Base-by-base conservation (phyloP, 768 basidiomycete species). In the Inosperma sp. region DNA sequence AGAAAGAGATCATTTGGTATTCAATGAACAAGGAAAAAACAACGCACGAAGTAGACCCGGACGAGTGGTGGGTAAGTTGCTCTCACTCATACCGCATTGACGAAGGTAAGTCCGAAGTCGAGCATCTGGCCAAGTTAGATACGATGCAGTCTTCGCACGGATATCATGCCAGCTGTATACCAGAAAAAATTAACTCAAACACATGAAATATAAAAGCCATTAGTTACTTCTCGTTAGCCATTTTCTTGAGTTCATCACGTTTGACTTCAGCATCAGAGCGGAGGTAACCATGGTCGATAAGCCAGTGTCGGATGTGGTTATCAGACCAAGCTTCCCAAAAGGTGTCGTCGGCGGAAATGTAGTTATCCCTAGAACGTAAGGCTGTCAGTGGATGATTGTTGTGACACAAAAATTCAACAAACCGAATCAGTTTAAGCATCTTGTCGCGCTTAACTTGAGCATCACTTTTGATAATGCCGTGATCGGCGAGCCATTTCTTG, bases 51-150 rank as follows among this genome's bases (percentile, higher is more conserved):
- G 76, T 16, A 96, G 78, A n/a, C 84, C 84, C 0, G 88, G 81
- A 29, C 93, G 81, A 3, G 61, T 65, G 1, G 74, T 78, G 1
- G 86, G 84, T 34, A 89, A 72, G 42, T 74, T 71, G n/a, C 75
- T 75, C 58, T 94, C 91, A 54, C 77, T 72, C 23, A 95, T 61
- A 42, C 86, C 87, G 56, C 80, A 78, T 61, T 88, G 81, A 36
- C 92, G 79, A 16, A 97, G 78, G 68, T 89, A 96, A 2, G 88
- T 92, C 39, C 93, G 84, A 22, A 98, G 81, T 26, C 94, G 80
- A 3, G 93, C 89, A 61, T 97, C 94, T 10, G 91, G 89, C 95
- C 95, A 98, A 8, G 79, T 77, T 43, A 94, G 72, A 68, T 95
- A 96, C 2, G 81, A 71, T 2, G 83, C 74, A 1, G 77, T 75